These are phyloP conservation scores for Delitschia confertaspora DNA, from an alignment of 495 filamentous ascomycete species.

Conservation along the genomic window DNA sequence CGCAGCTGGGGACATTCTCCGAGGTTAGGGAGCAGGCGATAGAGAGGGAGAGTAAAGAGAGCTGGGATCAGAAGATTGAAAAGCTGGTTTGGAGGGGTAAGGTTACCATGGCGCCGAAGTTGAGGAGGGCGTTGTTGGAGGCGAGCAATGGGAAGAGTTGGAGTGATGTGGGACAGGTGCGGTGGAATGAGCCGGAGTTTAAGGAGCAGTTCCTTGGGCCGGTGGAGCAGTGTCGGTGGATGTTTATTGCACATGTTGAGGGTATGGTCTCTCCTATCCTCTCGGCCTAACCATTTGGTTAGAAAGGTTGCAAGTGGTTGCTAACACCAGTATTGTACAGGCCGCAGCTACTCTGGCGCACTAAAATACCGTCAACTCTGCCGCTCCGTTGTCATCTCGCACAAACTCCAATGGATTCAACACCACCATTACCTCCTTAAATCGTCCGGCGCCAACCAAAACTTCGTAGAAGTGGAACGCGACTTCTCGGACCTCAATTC, in stretches of 20 bases:
- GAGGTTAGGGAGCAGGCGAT: conserved; percentile 44
- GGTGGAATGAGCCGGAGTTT: conserved; percentile 35
- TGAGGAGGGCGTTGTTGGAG: conserved; percentile 43
- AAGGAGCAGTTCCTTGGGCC: conserved; percentile 38
- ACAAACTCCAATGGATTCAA: conserved; percentile 40
- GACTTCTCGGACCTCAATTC: conserved; percentile 48
- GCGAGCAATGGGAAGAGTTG: conserved; percentile 40
- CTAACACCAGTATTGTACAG: conserved; percentile 1
- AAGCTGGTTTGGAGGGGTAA: conserved; percentile 64
- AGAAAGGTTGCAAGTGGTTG: neutral
- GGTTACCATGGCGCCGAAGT: conserved; percentile 27
- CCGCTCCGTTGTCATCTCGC: conserved; percentile 47
- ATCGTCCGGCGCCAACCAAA: conserved; percentile 46
- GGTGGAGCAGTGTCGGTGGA: conserved; percentile 53
- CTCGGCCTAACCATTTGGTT: neutral
- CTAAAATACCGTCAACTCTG: conserved; percentile 55
- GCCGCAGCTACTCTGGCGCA: conserved; percentile 44
- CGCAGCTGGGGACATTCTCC: conserved; percentile 49
- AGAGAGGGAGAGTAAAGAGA: conserved; percentile 7
- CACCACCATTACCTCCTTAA: conserved; percentile 39
- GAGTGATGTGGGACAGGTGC: conserved; percentile 44
- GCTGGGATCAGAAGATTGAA: conserved; percentile 48
- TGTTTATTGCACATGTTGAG: conserved; percentile 47
- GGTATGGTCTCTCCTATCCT: conserved; percentile 33
- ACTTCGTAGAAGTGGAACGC: conserved; percentile 48